These are phyloP conservation scores for Chaetomium sp. DNA, from an alignment of 2,329 filamentous ascomycete species.

Conservation along the genomic window DNA sequence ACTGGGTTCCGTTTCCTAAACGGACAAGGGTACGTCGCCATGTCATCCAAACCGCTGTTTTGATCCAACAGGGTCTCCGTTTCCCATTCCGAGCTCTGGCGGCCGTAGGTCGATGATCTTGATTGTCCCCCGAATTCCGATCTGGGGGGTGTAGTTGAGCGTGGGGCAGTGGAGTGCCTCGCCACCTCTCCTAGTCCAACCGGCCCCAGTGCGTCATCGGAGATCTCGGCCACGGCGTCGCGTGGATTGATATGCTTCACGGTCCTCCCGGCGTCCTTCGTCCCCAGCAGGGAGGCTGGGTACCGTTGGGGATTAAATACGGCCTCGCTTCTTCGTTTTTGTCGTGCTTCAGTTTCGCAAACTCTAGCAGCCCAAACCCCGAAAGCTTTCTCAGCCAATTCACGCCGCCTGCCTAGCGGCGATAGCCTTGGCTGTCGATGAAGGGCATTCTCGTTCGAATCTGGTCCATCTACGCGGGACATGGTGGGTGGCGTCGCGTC, in stretches of 20 bases:
- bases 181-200: neutral
- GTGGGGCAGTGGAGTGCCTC: neutral
- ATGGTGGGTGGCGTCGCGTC: neutral
- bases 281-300: neutral
- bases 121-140: too few relatives aligned
- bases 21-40: slow-evolving; percentile 41
- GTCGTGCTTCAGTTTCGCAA: neutral
- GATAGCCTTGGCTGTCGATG: slow-evolving; percentile 11
- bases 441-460: neutral
- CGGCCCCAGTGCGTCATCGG: neutral
- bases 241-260: neutral
- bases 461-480: neutral
- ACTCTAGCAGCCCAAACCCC: neutral
- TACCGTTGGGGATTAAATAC: too few relatives aligned
- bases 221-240: neutral
- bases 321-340: neutral
- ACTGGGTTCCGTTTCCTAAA: slow-evolving; percentile 49
- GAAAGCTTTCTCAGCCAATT: neutral
- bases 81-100: slow-evolving; percentile 23
- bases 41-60: neutral
- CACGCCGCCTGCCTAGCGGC: neutral
- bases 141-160: neutral
- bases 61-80: slow-evolving; percentile 20
- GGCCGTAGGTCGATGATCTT: neutral
- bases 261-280: neutral